Conservation (phyloP, 768 basidiomycete species). For the Pleurotus djamor region DNA sequence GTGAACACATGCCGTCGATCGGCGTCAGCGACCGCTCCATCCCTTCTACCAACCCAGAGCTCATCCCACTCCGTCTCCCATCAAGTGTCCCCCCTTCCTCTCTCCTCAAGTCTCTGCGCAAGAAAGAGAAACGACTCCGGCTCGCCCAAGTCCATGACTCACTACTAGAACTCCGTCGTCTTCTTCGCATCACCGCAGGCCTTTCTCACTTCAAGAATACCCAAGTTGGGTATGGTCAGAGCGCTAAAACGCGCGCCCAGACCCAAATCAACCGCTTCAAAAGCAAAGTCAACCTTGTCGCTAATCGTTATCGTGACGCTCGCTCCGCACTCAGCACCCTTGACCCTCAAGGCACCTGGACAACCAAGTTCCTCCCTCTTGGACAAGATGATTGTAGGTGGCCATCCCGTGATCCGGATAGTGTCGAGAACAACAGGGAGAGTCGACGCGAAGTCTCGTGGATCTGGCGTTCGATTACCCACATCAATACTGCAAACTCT, state of each 20-base stretch:
- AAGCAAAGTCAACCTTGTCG: neutral
- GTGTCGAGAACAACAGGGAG: slow-evolving; percentile 5
- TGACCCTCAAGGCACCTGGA: slow-evolving; percentile 8
- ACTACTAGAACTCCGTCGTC: neutral
- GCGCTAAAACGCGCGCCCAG: slow-evolving; percentile 5
- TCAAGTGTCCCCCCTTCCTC: neutral
- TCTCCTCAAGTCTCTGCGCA: neutral
- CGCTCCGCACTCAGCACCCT: neutral
- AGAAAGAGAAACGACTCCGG: slow-evolving; percentile 6
- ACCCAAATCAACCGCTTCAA: slow-evolving; percentile 3
- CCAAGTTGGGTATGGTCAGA: slow-evolving; percentile 4
- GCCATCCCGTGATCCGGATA: slow-evolving; percentile 4
- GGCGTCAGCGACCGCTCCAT: neutral
- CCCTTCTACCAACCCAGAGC: neutral
- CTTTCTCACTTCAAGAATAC: slow-evolving; percentile 5
- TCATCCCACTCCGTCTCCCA: neutral
- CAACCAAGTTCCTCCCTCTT: neutral
- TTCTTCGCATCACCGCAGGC: slow-evolving; percentile 8
- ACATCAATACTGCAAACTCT: neutral
- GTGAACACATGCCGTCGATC: slow-evolving; percentile 6
- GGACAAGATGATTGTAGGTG: neutral
- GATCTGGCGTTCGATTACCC: slow-evolving; percentile 7
- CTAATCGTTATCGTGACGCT: slow-evolving; percentile 4
- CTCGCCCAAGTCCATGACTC: slow-evolving; percentile 7
- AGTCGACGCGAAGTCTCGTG: neutral